Evolutionary conservation across 148 eudicot species (phyloP).

Genomic region (Tetragonia tetragonoides): DNA sequence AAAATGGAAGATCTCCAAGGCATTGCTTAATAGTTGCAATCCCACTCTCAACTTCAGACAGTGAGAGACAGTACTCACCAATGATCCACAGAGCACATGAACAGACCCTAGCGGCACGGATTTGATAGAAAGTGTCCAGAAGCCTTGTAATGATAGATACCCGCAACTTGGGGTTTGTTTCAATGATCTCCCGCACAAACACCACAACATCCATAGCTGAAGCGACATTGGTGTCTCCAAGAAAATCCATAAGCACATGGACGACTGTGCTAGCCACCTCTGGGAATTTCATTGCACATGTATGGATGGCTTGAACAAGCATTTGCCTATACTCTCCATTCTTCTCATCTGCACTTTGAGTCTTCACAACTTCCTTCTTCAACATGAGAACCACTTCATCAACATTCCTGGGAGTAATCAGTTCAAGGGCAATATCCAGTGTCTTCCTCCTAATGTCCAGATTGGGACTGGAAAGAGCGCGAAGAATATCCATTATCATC

Average conservation of each 20-base stretch:
- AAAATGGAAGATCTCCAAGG: conserved; percentile 90
- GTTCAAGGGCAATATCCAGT: conserved; percentile 72
- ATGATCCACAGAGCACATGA: conserved; percentile 94
- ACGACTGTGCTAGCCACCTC: conserved; percentile 99
- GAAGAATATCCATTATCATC: conserved; percentile 89
- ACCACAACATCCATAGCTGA: conserved; percentile 91
- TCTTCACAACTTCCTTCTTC: conserved; percentile 94
- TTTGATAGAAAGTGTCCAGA: conserved; percentile 89
- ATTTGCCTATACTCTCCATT: conserved; percentile 92
- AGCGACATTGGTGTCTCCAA: conserved; percentile 89
- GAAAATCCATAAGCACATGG: conserved; percentile 94
- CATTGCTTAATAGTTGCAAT: conserved; percentile 81
- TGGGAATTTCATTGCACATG: conserved; percentile 91
- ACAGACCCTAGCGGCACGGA: conserved; percentile 87
- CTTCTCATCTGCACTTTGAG: conserved; percentile 91
- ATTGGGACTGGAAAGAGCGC: conserved; percentile 96
- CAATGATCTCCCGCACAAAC: conserved; percentile 85
- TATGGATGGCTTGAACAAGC: conserved; percentile 97
- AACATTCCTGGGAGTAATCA: conserved; percentile 81
- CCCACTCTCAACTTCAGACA: conserved; percentile 89
- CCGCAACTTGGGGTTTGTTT: conserved; percentile 85
- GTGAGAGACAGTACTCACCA: conserved; percentile 87
- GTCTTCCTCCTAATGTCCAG: conserved; percentile 87
- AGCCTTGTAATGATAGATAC: conserved; percentile 86
- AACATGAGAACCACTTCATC: conserved; percentile 89